Evolutionary conservation across 2,329 filamentous ascomycete species (phyloP).

Genomic region (Sporothrix humicola): DNA sequence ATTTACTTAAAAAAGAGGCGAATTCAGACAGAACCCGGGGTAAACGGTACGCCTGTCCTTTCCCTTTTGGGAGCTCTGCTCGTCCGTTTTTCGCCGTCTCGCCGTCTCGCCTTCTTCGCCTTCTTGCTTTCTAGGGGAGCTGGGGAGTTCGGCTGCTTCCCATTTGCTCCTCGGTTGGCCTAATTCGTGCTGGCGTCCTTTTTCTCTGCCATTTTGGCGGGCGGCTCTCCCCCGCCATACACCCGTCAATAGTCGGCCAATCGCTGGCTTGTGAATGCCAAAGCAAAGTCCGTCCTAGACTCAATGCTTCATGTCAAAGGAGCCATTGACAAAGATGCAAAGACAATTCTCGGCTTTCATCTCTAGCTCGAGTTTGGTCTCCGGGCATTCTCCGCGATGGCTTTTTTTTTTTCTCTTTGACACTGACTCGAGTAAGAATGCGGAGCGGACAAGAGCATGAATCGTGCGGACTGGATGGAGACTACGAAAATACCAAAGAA

Average conservation of each 20-base stretch:
- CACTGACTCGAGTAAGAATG: too few relatives aligned
- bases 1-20: background rate
- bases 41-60: conserved; percentile 6
- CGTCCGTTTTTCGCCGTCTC: background rate
- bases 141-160: background rate
- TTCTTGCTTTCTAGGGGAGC: too few relatives aligned
- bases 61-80: background rate
- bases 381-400: conserved; percentile 3
- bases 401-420: background rate
- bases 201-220: background rate
- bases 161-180: conserved; percentile 19
- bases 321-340: background rate
- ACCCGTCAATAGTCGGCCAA: background rate
- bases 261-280: background rate
- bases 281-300: too few relatives aligned
- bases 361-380: background rate
- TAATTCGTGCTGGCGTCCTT: background rate
- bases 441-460: too few relatives aligned
- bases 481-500: background rate
- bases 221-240: too few relatives aligned
- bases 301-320: too few relatives aligned
- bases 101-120: background rate
- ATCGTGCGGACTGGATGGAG: too few relatives aligned
- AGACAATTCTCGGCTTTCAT: conserved; percentile 2
- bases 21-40: background rate